These are phyloP conservation scores for Cymbopogon citratus DNA, from an alignment of 176 grass and related monocot genomes.

Conservation along the genomic window DNA sequence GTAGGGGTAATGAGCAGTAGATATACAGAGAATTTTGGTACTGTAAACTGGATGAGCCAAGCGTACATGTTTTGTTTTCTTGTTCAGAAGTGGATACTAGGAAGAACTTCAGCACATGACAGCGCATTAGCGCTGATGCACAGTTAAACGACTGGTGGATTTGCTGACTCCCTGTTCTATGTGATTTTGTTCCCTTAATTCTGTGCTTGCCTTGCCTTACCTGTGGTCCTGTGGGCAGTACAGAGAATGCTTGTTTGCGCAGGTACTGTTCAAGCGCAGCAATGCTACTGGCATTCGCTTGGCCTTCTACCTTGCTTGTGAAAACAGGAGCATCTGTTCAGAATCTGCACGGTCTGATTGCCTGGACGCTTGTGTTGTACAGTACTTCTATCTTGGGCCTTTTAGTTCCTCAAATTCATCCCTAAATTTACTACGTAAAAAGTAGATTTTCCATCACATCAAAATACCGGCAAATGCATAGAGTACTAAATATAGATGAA, in stretches of 20 bases:
- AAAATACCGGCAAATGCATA: too few species aligned
- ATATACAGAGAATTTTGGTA: not conserved
- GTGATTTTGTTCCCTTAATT: not conserved
- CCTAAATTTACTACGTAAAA: too few species aligned
- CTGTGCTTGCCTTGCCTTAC: not conserved
- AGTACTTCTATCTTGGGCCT: too few species aligned
- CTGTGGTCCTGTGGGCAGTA: too few species aligned
- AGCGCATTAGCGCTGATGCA: not conserved
- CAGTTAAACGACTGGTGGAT: not conserved
- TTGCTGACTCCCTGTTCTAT: not conserved
- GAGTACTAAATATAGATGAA: too few species aligned
- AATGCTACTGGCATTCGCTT: not conserved
- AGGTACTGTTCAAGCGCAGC: not conserved
- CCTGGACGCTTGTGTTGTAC: too few species aligned
- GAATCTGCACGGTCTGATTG: too few species aligned
- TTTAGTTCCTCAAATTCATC: too few species aligned
- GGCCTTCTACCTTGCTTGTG: not conserved
- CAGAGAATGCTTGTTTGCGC: too few species aligned
- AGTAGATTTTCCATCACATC: too few species aligned
- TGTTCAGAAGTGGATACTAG: conserved; percentile 6
- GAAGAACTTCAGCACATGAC: not conserved
- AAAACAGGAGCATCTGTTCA: too few species aligned
- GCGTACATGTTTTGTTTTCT: not conserved
- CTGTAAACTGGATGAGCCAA: not conserved
- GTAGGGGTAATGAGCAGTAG: not conserved